These are phyloP conservation scores for Sugiyamaella paludigena DNA, from an alignment of 1,139 yeast species.

Conservation along the genomic window DNA sequence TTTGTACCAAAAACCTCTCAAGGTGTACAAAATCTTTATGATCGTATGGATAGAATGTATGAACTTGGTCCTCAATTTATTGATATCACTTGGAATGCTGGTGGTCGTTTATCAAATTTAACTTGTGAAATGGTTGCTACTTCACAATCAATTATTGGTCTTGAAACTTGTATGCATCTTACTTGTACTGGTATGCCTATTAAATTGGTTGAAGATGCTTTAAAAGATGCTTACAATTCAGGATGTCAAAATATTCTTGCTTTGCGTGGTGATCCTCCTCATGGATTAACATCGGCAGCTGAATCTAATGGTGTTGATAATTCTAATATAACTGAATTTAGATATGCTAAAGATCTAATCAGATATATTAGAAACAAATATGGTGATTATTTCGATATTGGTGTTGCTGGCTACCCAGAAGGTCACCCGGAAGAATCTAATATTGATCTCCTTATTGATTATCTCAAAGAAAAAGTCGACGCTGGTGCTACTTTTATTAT, in stretches of 20 bases:
- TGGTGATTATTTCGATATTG: slow-evolving; percentile 79
- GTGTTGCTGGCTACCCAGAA: slow-evolving; percentile 95
- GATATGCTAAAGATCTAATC: slow-evolving; percentile 78
- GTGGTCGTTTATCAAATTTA: slow-evolving; percentile 76
- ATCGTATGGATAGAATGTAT: slow-evolving; percentile 97
- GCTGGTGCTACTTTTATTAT: slow-evolving; percentile 92
- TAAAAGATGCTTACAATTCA: slow-evolving; percentile 77
- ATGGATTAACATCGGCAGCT: slow-evolving; percentile 48
- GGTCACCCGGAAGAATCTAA: slow-evolving; percentile 94
- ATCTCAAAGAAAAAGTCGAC: slow-evolving; percentile 81
- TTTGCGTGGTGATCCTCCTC: slow-evolving; percentile 93
- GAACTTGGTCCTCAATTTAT: slow-evolving; percentile 87
- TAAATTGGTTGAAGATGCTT: slow-evolving; percentile 77
- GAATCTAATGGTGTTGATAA: slow-evolving; percentile 49
- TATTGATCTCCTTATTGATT: slow-evolving; percentile 54
- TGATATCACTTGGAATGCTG: slow-evolving; percentile 98
- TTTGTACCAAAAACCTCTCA: slow-evolving; percentile 98
- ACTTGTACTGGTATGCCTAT: slow-evolving; percentile 95
- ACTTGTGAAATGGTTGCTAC: slow-evolving; percentile 92
- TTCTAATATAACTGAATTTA: slow-evolving; percentile 46
- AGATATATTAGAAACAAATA: slow-evolving; percentile 64
- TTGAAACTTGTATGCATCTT: slow-evolving; percentile 97
- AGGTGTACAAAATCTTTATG: slow-evolving; percentile 94
- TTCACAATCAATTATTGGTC: slow-evolving; percentile 86
- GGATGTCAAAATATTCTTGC: slow-evolving; percentile 97